phyloP scores from a whole-genome alignment of 169 alveolate species.

The Plasmodium gallinaceum region DNA sequence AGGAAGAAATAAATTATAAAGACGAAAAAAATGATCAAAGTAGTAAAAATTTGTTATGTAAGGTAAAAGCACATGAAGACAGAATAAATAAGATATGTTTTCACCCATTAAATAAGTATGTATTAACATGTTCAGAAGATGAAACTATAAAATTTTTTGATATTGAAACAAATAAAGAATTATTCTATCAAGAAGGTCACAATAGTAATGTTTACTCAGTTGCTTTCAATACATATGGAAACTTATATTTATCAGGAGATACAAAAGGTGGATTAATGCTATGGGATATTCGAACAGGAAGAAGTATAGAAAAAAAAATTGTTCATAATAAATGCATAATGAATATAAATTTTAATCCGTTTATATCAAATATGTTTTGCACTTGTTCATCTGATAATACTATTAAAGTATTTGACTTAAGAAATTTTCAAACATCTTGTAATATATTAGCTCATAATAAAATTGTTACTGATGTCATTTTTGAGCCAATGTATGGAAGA shows the following conservation, averaged over 20 bases:
- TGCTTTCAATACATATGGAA: conserved; percentile 85
- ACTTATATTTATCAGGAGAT: conserved; percentile 85
- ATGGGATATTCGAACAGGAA: conserved; percentile 86
- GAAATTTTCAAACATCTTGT: conserved; percentile 80
- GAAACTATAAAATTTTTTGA: conserved; percentile 85
- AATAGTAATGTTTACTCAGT: conserved; percentile 80
- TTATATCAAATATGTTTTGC: conserved; percentile 82
- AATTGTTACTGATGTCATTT: conserved; percentile 83
- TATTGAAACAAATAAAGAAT: conserved; percentile 78
- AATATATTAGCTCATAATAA: conserved; percentile 85
- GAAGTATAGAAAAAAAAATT: conserved; percentile 79
- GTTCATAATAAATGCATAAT: conserved; percentile 84
- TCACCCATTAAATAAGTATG: conserved; percentile 81
- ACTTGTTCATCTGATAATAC: conserved; percentile 85
- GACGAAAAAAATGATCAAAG: background rate
- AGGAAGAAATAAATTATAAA: background rate
- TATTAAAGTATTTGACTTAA: conserved; percentile 84
- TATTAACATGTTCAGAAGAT: conserved; percentile 82
- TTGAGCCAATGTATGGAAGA: conserved; percentile 87
- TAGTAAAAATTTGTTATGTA: conserved; percentile 65
- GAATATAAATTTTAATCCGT: conserved; percentile 84
- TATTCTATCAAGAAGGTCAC: conserved; percentile 88
- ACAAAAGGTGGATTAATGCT: conserved; percentile 83
- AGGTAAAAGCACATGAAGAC: conserved; percentile 80
- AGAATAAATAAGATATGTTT: conserved; percentile 83